phyloP scores from a whole-genome alignment of 352 stramenopile genomes.

The Pythium apleroticum region DNA sequence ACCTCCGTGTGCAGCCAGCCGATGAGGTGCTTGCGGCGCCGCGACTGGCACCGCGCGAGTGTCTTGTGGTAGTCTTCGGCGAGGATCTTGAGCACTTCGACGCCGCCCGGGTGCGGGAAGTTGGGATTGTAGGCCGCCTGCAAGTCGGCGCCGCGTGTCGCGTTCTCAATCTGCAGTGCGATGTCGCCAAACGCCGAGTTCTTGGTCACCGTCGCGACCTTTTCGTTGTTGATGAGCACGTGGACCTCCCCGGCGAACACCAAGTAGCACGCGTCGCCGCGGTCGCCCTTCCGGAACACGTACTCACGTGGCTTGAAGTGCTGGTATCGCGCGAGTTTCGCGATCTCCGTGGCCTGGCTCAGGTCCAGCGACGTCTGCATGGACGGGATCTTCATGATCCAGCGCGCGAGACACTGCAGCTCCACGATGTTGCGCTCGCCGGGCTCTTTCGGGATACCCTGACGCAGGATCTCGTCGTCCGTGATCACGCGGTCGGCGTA shows the following conservation, averaged over 20 bases:
- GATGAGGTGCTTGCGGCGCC: slow-evolving; percentile 63
- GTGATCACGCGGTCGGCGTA: slow-evolving; percentile 61
- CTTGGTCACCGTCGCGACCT: slow-evolving; percentile 52
- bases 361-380: slow-evolving; percentile 68
- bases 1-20: slow-evolving; percentile 71
- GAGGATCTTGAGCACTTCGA: slow-evolving; percentile 66
- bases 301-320: slow-evolving; percentile 49
- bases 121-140: slow-evolving; percentile 33
- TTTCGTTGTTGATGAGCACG: slow-evolving; percentile 63
- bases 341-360: slow-evolving; percentile 67
- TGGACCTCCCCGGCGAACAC: slow-evolving; percentile 61
- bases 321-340: slow-evolving; percentile 58
- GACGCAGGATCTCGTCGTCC: slow-evolving; percentile 64
- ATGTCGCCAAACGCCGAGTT: slow-evolving; percentile 73
- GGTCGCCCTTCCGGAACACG: slow-evolving; percentile 63
- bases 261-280: slow-evolving; percentile 68
- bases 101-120: slow-evolving; percentile 20
- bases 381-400: slow-evolving; percentile 76
- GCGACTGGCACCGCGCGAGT: slow-evolving; percentile 57
- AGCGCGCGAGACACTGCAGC: slow-evolving; percentile 66
- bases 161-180: slow-evolving; percentile 68
- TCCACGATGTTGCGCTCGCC: slow-evolving; percentile 70
- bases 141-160: slow-evolving; percentile 66
- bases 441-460: slow-evolving; percentile 63
- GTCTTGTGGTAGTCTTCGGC: slow-evolving; percentile 76